Conservation (phyloP, 768 basidiomycete genomes). For the Pleurotus platypus region DNA sequence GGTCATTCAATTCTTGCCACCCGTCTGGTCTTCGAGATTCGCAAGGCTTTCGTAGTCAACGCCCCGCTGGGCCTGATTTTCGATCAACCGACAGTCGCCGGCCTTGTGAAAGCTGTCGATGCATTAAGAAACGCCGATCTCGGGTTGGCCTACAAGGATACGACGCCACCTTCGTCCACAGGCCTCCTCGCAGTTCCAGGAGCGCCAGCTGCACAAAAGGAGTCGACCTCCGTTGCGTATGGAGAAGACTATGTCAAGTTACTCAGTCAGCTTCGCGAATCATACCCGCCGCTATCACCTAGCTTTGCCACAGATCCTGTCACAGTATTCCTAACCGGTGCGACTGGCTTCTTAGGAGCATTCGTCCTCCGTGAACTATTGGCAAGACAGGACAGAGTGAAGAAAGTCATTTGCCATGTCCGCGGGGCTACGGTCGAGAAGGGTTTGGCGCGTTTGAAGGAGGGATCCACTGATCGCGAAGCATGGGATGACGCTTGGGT, state of each 20-base stretch:
- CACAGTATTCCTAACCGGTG: conserved; percentile 93
- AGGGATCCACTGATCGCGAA: conserved; percentile 71
- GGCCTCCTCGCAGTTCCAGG: conserved; percentile 13
- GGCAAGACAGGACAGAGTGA: conserved; percentile 52
- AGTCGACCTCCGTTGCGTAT: conserved; percentile 54
- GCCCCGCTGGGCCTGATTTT: conserved; percentile 92
- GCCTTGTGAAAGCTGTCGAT: conserved; percentile 76
- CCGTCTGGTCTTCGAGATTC: conserved; percentile 93
- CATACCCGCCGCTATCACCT: conserved; percentile 60
- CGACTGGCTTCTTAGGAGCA: conserved; percentile 94
- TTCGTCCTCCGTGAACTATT: conserved; percentile 86
- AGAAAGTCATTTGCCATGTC: conserved; percentile 91
- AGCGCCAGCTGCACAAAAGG: conserved; percentile 8
- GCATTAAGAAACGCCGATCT: conserved; percentile 74
- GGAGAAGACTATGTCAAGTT: conserved; percentile 73
- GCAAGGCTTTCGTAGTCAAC: conserved; percentile 86
- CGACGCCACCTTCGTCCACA: conserved; percentile 12
- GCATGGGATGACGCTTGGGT: conserved; percentile 92
- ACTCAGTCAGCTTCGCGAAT: conserved; percentile 48
- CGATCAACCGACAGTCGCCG: conserved; percentile 80
- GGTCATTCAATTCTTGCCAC: conserved; percentile 99
- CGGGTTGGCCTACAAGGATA: conserved; percentile 50
- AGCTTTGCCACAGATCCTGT: conserved; percentile 51
- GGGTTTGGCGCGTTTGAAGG: conserved; percentile 66
- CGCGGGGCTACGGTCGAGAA: conserved; percentile 62